Evolutionary conservation across 2,329 filamentous ascomycete genomes (phyloP).

Genomic region (Coniochaeta sp.): DNA sequence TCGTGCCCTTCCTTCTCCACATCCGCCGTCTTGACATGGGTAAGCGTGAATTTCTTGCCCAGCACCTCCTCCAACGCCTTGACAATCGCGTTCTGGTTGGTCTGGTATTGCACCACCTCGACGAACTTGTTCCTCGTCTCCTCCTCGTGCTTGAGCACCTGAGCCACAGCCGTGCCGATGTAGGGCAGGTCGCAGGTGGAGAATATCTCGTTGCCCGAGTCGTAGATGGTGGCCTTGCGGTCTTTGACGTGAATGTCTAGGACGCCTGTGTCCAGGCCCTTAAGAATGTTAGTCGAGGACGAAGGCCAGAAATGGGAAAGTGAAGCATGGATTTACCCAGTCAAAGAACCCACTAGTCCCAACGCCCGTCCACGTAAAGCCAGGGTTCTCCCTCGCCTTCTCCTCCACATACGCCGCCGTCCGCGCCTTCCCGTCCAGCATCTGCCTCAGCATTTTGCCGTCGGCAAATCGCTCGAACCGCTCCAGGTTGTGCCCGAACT

Average conservation of each 20-base stretch:
- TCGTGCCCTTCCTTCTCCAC: slow-evolving; percentile 29
- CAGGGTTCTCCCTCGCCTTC: slow-evolving; percentile 33
- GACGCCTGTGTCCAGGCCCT: slow-evolving; percentile 21
- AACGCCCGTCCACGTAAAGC: slow-evolving; percentile 53
- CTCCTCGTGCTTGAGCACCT: slow-evolving; percentile 38
- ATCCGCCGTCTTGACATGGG: slow-evolving; percentile 24
- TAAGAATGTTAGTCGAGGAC: background rate
- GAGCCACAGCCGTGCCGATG: slow-evolving; percentile 44
- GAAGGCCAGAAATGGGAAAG: too few relatives aligned
- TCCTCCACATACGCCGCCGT: slow-evolving; percentile 43
- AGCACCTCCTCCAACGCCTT: slow-evolving; percentile 43
- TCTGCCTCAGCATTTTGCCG: slow-evolving; percentile 15
- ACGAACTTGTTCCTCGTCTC: slow-evolving; percentile 53
- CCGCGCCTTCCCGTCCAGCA: slow-evolving; percentile 20
- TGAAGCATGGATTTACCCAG: slow-evolving; percentile 42
- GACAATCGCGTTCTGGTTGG: slow-evolving; percentile 51
- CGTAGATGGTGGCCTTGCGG: slow-evolving; percentile 46
- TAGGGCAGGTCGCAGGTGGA: slow-evolving; percentile 41
- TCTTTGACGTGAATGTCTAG: slow-evolving; percentile 42
- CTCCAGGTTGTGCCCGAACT: slow-evolving; percentile 32
- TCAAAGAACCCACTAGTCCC: slow-evolving; percentile 56
- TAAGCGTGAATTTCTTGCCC: slow-evolving; percentile 42
- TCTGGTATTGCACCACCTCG: slow-evolving; percentile 46
- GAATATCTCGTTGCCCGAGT: slow-evolving; percentile 46
- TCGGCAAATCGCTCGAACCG: slow-evolving; percentile 15